Evolutionary conservation across 306 rosid species (phyloP), one percentile per base, ranked within the genome.

Genomic region (Ormosia semicastrata): DNA sequence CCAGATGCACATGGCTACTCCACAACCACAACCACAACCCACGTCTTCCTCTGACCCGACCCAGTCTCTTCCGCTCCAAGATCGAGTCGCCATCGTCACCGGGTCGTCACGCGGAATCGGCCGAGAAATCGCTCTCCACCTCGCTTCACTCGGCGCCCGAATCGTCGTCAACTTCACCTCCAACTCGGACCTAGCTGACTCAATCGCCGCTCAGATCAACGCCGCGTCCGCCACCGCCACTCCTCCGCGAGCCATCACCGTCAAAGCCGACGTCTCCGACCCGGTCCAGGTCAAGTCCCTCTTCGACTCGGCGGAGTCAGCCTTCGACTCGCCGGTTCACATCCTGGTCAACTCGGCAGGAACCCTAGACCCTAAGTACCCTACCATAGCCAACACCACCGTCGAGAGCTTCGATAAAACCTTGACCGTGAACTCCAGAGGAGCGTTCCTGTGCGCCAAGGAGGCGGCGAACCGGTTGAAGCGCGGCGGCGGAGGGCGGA

Each of bases 81-180:
- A 81, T 56, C 74, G 88, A 32, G 89, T 90, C 15, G 89, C 90
- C 33, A 84, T 90, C 36, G 90, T 90, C 18, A 88, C 93, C 4
- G 91, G 93, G n/a, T 81, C 89, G 0, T 88, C 94, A 4, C 87
- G 91, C 24, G 93, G 93, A 41, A 88, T 88, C 29, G 94, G 94
- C 6, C 73, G 78, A 59, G 90, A 78, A 71, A 82, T 88, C 8
- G 94, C 91, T 0, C 73, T 86, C 47, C 91, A 88, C 76, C 58
- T 90, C 0, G 87, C 81, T 4, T 78, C 85, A 11, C 90, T 90
- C 52, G 93, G 91, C 1, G 93, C 91, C 12, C 72, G 78, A 34
- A 4, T 90, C 52, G 88, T 90, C n/a, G 2, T 90, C 79, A 88
- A 85, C 73, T 86, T 85, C 84, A 56, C 78, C 60, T 90, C 94